Evolutionary conservation across 768 basidiomycete genomes (phyloP).

Genomic region (Lactifluus hygrophoroides): DNA sequence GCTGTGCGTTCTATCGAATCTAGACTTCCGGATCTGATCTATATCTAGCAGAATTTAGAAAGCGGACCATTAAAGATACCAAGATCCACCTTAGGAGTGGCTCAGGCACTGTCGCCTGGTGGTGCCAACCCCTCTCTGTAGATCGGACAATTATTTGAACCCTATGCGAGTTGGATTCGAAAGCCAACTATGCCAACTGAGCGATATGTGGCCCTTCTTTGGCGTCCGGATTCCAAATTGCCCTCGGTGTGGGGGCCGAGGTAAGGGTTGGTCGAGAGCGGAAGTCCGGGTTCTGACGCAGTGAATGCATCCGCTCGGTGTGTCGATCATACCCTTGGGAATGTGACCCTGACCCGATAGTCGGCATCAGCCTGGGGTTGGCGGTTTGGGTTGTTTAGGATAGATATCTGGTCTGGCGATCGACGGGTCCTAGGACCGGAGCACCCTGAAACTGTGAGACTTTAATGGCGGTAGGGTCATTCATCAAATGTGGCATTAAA

Average conservation of each 20-base stretch:
- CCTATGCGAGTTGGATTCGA: background rate
- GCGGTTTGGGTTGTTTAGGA: slow-evolving; percentile 4
- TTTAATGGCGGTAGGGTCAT: background rate
- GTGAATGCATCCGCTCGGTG: slow-evolving; percentile 4
- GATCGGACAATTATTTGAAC: background rate
- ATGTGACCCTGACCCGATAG: slow-evolving; percentile 12
- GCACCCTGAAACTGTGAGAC: slow-evolving; percentile 5
- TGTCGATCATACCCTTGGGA: slow-evolving; percentile 16
- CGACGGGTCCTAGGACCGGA: background rate
- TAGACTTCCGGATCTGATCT: slow-evolving; percentile 19
- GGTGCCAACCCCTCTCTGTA: slow-evolving; percentile 1
- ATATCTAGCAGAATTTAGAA: background rate
- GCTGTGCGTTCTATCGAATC: slow-evolving; percentile 11
- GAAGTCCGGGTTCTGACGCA: slow-evolving; percentile 2
- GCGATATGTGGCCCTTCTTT: too few relatives aligned
- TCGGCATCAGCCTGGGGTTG: slow-evolving; percentile 2
- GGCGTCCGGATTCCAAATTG: background rate
- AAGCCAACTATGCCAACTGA: too few relatives aligned
- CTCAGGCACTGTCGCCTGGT: slow-evolving; percentile 13
- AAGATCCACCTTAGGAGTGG: slow-evolving; percentile 15
- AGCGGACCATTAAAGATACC: slow-evolving; percentile 2
- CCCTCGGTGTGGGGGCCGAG: background rate
- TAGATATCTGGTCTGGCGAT: background rate
- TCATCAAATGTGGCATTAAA: slow-evolving; percentile 2
- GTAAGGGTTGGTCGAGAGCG: slow-evolving; percentile 8